A percentile compares a stretch with the other conserved stretches of the same genome.
These are phyloP conservation scores for Ichthyophthirius multifiliis DNA, from an alignment of 169 alveolate species.

Conservation along the genomic window DNA sequence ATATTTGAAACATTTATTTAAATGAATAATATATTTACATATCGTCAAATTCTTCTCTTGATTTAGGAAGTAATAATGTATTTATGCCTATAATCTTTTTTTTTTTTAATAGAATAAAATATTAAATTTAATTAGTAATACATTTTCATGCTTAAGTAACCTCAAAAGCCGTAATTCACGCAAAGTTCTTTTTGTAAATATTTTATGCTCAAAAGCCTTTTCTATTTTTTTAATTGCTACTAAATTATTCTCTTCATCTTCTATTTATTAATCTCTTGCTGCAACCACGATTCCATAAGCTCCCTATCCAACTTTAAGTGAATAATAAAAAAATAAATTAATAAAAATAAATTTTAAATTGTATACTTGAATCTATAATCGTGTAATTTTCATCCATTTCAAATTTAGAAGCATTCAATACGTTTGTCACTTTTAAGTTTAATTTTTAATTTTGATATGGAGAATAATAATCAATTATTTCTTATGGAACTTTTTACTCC, in stretches of 20 bases:
- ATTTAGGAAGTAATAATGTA: conserved; percentile 54
- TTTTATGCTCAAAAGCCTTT: conserved; percentile 80
- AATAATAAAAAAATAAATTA: background rate
- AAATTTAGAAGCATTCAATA: conserved; percentile 53
- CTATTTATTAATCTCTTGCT: conserved; percentile 51
- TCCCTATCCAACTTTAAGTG: conserved; percentile 62
- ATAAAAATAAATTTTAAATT: background rate
- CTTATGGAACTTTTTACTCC: conserved; percentile 24
- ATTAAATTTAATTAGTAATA: conserved; percentile 7
- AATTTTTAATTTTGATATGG: conserved; percentile 17
- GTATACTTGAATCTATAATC: conserved; percentile 48
- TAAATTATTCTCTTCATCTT: conserved; percentile 41
- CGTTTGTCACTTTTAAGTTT: conserved; percentile 23
- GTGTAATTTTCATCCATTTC: conserved; percentile 66
- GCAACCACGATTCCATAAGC: conserved; percentile 76
- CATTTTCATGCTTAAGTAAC: conserved; percentile 67
- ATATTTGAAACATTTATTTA: no score
- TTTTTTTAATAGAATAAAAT: background rate
- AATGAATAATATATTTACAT: conserved; percentile 24
- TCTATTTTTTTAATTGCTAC: conserved; percentile 83
- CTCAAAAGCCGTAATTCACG: conserved; percentile 77
- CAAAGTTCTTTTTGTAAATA: conserved; percentile 77
- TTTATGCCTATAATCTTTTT: conserved; percentile 43
- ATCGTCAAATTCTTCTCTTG: conserved; percentile 60
- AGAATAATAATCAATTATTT: conserved; percentile 16